These are phyloP conservation scores for Medicago arabica DNA, from an alignment of 306 rosid species.

Conservation along the genomic window DNA sequence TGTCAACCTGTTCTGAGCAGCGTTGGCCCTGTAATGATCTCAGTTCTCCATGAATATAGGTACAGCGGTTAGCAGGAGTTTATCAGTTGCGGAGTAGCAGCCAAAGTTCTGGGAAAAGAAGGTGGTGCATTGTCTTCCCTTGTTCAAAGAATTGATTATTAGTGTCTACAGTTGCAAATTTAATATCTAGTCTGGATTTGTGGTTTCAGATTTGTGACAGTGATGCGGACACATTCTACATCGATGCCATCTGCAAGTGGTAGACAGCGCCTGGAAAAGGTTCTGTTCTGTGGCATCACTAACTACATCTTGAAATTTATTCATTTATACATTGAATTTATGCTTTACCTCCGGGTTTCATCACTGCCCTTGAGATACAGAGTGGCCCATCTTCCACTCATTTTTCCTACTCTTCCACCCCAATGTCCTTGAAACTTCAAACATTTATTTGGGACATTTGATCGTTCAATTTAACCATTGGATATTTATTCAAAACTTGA, in stretches of 20 bases:
- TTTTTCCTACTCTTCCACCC: neutral
- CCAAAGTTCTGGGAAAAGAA: constrained; percentile 79
- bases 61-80: constrained; percentile 76
- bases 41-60: constrained; percentile 52
- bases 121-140: constrained; percentile 49
- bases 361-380: constrained; percentile 4
- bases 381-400: neutral
- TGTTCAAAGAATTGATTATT: constrained; percentile 17
- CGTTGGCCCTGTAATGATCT: constrained; percentile 23
- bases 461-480: constrained; percentile 1
- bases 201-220: constrained; percentile 78
- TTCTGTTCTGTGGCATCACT: constrained; percentile 36
- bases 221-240: constrained; percentile 69
- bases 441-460: constrained; percentile 9
- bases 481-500: constrained; percentile 10
- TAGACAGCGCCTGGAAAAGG: constrained; percentile 79
- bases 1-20: constrained; percentile 1
- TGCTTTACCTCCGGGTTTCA: constrained; percentile 24
- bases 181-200: constrained; percentile 37
- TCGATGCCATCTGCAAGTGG: constrained; percentile 82
- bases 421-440: constrained; percentile 2
- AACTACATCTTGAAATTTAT: constrained; percentile 25
- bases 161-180: constrained; percentile 27
- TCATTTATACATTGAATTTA: constrained; percentile 34
- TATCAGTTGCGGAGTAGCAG: constrained; percentile 72